These are phyloP conservation scores for Taxillus chinensis DNA, from an alignment of 164 flowering plant species.

Conservation along the genomic window DNA sequence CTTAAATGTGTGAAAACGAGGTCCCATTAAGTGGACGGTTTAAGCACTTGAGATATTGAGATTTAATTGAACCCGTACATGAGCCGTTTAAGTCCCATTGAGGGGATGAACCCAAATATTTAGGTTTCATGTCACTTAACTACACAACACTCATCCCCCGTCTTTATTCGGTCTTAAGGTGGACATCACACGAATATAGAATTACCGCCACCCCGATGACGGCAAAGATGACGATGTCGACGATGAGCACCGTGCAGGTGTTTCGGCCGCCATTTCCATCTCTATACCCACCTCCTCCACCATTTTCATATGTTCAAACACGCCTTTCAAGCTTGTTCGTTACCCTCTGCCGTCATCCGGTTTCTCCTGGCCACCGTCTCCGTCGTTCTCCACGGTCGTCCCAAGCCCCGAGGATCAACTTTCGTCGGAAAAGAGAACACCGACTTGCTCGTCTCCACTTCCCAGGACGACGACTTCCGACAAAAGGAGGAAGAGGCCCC, in stretches of 20 bases:
- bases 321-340: constrained; percentile 1
- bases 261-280: not conserved
- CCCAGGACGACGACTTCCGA: constrained; percentile 8
- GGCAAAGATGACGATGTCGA: not conserved
- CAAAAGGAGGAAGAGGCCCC: constrained; percentile 13
- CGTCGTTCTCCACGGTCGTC: not conserved
- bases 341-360: not conserved
- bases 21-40: no score
- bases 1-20: no score
- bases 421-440: constrained; percentile 31
- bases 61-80: no score
- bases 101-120: no score
- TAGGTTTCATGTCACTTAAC: no score
- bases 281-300: not conserved
- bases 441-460: constrained; percentile 12
- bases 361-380: not conserved
- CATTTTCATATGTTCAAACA: constrained; percentile 8
- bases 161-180: no score
- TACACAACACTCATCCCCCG: no score
- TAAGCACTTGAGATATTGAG: no score
- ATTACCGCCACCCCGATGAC: no score
- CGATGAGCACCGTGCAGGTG: not conserved
- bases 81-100: no score
- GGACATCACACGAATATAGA: no score
- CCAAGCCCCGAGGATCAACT: not conserved